These are phyloP conservation scores for Fusarium agapanthi DNA, from an alignment of 2,329 filamentous ascomycete species.

Conservation along the genomic window DNA sequence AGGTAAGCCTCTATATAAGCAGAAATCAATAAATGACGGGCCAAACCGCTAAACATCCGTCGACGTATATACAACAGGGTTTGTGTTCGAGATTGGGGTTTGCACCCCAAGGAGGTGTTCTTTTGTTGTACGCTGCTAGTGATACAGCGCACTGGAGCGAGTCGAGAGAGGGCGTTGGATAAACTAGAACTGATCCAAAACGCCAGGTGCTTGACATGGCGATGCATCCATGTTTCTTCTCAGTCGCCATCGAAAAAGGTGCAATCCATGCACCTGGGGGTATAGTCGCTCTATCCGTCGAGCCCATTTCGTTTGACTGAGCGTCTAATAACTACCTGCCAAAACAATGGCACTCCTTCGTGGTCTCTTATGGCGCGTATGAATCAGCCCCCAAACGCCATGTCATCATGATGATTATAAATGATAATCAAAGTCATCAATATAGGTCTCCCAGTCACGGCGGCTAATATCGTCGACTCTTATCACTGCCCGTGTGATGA, in stretches of 20 bases:
- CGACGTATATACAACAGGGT: slow-evolving; percentile 35
- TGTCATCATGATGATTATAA: slow-evolving; percentile 30
- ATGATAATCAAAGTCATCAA: slow-evolving; percentile 29
- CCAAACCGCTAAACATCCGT: slow-evolving; percentile 12
- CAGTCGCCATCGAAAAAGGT: slow-evolving; percentile 13
- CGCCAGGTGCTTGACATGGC: slow-evolving; percentile 11
- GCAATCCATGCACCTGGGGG: slow-evolving; percentile 25
- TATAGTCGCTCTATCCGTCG: slow-evolving; percentile 28
- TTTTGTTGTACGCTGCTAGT: slow-evolving; percentile 36
- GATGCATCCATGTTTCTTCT: slow-evolving; percentile 8
- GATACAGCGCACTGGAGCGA: slow-evolving; percentile 34
- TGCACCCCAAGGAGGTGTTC: slow-evolving; percentile 33
- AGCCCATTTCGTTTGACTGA: slow-evolving; percentile 8
- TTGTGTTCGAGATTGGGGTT: slow-evolving; percentile 33
- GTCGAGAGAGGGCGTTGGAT: slow-evolving; percentile 12
- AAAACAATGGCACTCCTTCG: slow-evolving; percentile 18
- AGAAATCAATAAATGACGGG: slow-evolving; percentile 17
- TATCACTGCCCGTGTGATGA: slow-evolving; percentile 33
- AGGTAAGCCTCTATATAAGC: slow-evolving; percentile 27
- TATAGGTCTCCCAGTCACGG: not conserved
- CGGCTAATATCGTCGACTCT: not conserved
- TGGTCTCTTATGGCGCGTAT: slow-evolving; percentile 18
- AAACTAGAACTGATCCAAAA: slow-evolving; percentile 17
- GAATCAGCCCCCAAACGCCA: slow-evolving; percentile 32
- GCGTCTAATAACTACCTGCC: slow-evolving; percentile 2